phyloP scores from a whole-genome alignment of 768 basidiomycete genomes.

The Amylocystis lapponica region DNA sequence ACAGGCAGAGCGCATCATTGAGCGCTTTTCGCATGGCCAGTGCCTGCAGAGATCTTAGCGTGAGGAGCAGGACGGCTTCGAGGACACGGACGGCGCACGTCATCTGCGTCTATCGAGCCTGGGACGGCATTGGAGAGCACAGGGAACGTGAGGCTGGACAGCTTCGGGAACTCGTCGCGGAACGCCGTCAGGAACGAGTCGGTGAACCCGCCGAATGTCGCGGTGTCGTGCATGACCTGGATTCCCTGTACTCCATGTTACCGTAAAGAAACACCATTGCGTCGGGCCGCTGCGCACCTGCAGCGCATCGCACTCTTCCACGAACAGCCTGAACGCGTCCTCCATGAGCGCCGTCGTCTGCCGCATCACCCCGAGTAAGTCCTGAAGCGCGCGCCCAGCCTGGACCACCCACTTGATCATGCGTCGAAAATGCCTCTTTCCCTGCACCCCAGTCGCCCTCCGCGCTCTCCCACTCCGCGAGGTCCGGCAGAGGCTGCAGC shows the following conservation, averaged over 20 bases:
- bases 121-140: conserved; percentile 45
- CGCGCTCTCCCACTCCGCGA: conserved; percentile 45
- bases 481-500: conserved; percentile 58
- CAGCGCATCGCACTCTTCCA: conserved; percentile 71
- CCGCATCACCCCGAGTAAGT: background rate
- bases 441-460: conserved; percentile 55
- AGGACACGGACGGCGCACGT: conserved; percentile 35
- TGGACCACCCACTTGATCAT: conserved; percentile 43
- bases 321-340: conserved; percentile 54
- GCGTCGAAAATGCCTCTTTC: conserved; percentile 44
- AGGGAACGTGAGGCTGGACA: conserved; percentile 52
- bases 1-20: conserved; percentile 54
- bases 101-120: conserved; percentile 27
- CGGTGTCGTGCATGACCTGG: conserved; percentile 59
- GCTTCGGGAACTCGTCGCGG: conserved; percentile 63
- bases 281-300: conserved; percentile 43
- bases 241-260: conserved; percentile 45
- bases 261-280: background rate
- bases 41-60: conserved; percentile 1
- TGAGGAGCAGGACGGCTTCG: background rate
- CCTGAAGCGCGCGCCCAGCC: background rate
- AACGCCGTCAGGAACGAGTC: conserved; percentile 51
- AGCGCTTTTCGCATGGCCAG: conserved; percentile 30
- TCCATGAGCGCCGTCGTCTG: conserved; percentile 69
- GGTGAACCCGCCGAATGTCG: conserved; percentile 62